Percentiles rank a stretch among this genome's conserved stretches.
phyloP scores from a whole-genome alignment of 345 rosid species.

The Excoecaria cochinchinensis region DNA sequence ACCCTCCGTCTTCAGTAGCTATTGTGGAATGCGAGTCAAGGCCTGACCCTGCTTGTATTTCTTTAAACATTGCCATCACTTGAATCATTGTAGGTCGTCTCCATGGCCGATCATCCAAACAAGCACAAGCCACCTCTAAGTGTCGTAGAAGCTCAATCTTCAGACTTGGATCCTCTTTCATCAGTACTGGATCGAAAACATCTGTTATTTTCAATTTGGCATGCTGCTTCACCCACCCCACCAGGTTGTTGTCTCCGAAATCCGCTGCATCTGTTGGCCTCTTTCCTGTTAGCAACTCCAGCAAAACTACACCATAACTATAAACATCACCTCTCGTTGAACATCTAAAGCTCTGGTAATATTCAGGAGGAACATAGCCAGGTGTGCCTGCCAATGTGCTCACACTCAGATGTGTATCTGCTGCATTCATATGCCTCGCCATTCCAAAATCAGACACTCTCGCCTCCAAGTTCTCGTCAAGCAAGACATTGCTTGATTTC shows the following conservation, averaged over 20 bases:
- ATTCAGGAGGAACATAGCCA: slow-evolving; percentile 96
- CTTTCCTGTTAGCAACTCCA: slow-evolving; percentile 85
- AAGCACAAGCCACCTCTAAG: slow-evolving; percentile 67
- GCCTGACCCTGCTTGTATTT: slow-evolving; percentile 74
- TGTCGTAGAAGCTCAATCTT: slow-evolving; percentile 78
- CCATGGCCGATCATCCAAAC: slow-evolving; percentile 74
- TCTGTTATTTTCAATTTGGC: slow-evolving; percentile 69
- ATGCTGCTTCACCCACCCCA: slow-evolving; percentile 97
- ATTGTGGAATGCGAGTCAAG: slow-evolving; percentile 77
- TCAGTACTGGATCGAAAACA: slow-evolving; percentile 71
- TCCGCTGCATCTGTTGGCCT: slow-evolving; percentile 91
- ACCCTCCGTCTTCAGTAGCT: slow-evolving; percentile 62
- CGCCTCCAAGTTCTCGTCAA: slow-evolving; percentile 85
- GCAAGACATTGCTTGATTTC: slow-evolving; percentile 94
- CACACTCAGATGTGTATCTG: slow-evolving; percentile 95
- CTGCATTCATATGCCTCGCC: slow-evolving; percentile 85
- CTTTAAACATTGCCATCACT: slow-evolving; percentile 77
- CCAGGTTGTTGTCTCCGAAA: slow-evolving; percentile 95
- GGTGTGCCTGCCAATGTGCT: slow-evolving; percentile 99
- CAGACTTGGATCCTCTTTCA: slow-evolving; percentile 69
- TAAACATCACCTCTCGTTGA: slow-evolving; percentile 93
- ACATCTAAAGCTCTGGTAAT: slow-evolving; percentile 89
- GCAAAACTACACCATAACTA: slow-evolving; percentile 90
- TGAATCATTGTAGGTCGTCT: slow-evolving; percentile 77
- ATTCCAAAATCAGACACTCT: slow-evolving; percentile 96